Evolutionary conservation across 2,329 filamentous ascomycete species (phyloP), one percentile per base, ranked within the genome.

Genomic region (Penicillium sp.): DNA sequence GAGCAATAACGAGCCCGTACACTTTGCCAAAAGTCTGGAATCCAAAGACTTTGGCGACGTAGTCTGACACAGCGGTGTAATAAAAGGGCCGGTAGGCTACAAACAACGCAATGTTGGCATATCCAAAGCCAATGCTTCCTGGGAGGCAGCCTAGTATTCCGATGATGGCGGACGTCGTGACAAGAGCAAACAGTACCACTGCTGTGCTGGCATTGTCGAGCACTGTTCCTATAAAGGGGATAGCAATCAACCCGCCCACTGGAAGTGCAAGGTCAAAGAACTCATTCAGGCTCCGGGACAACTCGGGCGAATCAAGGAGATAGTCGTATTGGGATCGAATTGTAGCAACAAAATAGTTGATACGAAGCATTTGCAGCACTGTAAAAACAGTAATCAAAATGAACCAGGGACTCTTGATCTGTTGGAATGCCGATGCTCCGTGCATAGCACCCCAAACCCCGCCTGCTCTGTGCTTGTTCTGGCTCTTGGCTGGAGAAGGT

Each of bases 311-410:
- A 47, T 79, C 78, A 16, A 96, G 83, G 8, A 97, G 81, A 64
- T 86, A 87, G 46, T 85, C 82, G 73, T 96, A 96, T 71, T 97
- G 91, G 1, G 87, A 81, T 1, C 89, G 82, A 61, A 96, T 87
- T 2, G 91, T 95, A 3, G 91, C 90, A 53, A 96, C 90, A 69
- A 96, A 95, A 77, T 91, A 96, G 75, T 96, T 96, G 80, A 96
- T 95, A 28, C 88, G 82, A 2, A 86, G 86, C 85, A 89, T 89
- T 70, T 89, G 86, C 40, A 89, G 74, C 30, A 88, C 80, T 26
- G 90, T 96, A 70, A 96, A 93, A 20, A 91, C 73, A 5, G 89
- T 89, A 64, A 96, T 89, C 38, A 96, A 80, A 18, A 91, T 77
- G 70, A 94, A 96, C 91, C 91, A 96, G 0, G 87, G 87, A 2